Percentiles rank a stretch among this genome's conserved stretches.
Conservation (phyloP, 129 eudicot species). For the Flaveria ramosissima region DNA sequence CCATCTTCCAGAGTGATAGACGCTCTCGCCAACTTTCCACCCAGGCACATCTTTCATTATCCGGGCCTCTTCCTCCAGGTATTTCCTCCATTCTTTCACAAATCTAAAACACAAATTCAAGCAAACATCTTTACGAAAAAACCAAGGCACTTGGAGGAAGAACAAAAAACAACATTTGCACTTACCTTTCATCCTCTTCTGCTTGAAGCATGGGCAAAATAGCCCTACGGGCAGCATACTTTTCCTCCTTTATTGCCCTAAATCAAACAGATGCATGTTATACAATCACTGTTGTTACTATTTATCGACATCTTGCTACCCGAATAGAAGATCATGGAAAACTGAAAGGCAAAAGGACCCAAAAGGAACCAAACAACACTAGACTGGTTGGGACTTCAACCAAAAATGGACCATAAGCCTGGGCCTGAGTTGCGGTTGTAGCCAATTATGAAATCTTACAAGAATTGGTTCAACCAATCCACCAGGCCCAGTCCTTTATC, state of each 20-base stretch:
- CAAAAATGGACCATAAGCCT: neutral
- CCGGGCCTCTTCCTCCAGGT: slow-evolving; percentile 83
- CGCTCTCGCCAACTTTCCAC: slow-evolving; percentile 96
- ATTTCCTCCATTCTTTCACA: slow-evolving; percentile 90
- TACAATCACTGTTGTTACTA: neutral
- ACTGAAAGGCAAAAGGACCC: neutral
- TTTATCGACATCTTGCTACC: neutral
- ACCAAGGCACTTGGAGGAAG: neutral
- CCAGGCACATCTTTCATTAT: slow-evolving; percentile 99
- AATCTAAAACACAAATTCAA: slow-evolving; percentile 48
- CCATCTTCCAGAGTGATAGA: slow-evolving; percentile 94
- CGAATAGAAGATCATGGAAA: neutral
- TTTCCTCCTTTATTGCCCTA: slow-evolving; percentile 93
- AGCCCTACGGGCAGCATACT: slow-evolving; percentile 85
- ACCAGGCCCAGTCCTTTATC: neutral
- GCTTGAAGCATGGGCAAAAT: slow-evolving; percentile 92
- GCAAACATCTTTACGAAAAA: neutral
- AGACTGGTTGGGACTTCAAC: neutral
- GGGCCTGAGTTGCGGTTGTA: neutral
- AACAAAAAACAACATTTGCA: neutral
- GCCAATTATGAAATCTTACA: neutral
- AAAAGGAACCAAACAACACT: neutral
- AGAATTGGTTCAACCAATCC: neutral
- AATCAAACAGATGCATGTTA: neutral
- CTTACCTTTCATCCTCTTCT: slow-evolving; percentile 95